Evolutionary conservation across 2,329 filamentous ascomycete genomes (phyloP), one percentile per base, ranked within the genome.

Genomic region (Elsinoe necatrix): DNA sequence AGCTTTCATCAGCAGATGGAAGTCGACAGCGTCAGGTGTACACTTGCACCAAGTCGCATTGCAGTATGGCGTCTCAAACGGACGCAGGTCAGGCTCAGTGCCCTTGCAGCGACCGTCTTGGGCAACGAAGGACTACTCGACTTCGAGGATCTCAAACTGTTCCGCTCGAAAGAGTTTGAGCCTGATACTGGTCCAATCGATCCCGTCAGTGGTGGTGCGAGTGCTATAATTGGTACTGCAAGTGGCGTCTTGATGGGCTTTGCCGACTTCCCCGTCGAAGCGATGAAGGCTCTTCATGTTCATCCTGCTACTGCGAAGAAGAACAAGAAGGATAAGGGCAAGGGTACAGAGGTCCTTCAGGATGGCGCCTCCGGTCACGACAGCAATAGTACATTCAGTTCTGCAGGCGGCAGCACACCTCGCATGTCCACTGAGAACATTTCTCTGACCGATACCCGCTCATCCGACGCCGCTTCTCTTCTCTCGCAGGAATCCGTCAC

Each of bases 161-260:
- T 58, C 55, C 56, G 78, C 16, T 63, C 77, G 6, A 68, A 71
- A 59, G 87, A 92, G 66, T 89, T 91, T 67, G 81, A 85, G 59
- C 87, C 86, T 0, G 85, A 89, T 58, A 81, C 85, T 25, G 85
- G 89, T 48, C 88, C 88, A 0, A 82, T 80, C 62, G 88, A 92
- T 59, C 88, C 89, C 0, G 80, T 93, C n/a, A 83, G 85, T 11
- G 88, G 87, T 11, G 86, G 82, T 16, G 83, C 87, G 0, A 80
- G 82, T 37, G 87, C 89, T 0, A 71, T 95, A 0, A 74, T 93
- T 18, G 85, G 86, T 5, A 90, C 90, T 16, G 75, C 92, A 37
- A 83, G 85, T 21, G 85, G 80, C 42, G 84, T 95, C 51, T 80
- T 86, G 62, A 86, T 93, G 79, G 87, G 88, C 1, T 77, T 95